Evolutionary conservation across 441 rosid genomes (phyloP), one percentile per base, ranked within the genome.

Genomic region (Adansonia grandidieri): DNA sequence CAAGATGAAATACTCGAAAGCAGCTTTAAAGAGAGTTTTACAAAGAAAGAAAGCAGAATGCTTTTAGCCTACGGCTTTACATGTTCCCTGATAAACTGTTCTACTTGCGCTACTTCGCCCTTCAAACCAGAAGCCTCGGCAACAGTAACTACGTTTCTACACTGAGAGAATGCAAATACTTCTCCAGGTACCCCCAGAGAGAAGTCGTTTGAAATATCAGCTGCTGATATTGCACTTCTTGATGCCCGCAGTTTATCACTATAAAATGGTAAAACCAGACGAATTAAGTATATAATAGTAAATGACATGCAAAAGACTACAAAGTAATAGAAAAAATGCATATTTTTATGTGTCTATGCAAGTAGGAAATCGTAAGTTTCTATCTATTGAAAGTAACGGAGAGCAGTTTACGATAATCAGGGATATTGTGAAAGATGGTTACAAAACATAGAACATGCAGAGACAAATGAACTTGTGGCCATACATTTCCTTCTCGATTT

Each of bases 401-500:
- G 6, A 14, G 22, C 10, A 2, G 45, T 64, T 37, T 6, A 1
- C 1, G 19, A 24, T 28, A 62, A 62, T 13, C 42, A 62, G 17
- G 44, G 66, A 28, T 5, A 62, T 0, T 37, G n/a, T 15, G 13
- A 20, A 47, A 13, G 15, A 47, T 22, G 24, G 64, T 61, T 50
- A 74, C 19, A 73, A 56, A 71, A 63, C n/a, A 77, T 57, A 54
- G 64, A 53, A 32, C 8, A 15, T 20, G 7, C n/a, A 7, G 20
- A 45, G 62, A 28, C 28, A 73, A 13, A 17, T 50, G 32, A 73
- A 74, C n/a, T 76, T 1, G 45, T 47, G 76, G 57, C 37, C 88
- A 63, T 90, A 96, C 98, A 96, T 91, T 89, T 96, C 98, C 89
- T 94, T 96, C 90, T 96, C 98, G 78, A 96, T 50, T 79, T 96